A percentile compares a stretch with the other conserved stretches of the same genome.
phyloP scores from a whole-genome alignment of 2,329 filamentous ascomycete species.

The Niveomyces coronatus region DNA sequence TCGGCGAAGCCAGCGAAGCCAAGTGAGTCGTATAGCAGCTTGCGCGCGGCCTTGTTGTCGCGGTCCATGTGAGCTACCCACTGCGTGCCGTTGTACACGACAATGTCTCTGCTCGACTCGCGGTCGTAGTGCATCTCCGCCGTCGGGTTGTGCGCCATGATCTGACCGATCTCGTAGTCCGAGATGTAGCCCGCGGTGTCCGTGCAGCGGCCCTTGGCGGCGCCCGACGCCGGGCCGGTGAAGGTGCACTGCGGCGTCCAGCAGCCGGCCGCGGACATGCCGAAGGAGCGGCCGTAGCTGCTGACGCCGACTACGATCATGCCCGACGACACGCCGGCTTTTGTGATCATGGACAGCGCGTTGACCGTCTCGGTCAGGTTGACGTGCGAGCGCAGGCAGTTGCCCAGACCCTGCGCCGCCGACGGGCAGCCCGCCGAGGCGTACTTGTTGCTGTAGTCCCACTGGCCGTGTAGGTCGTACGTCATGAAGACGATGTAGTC shows the following conservation, averaged over 20 bases:
- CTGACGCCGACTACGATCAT: slow-evolving; percentile 23
- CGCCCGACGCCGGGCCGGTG: slow-evolving; percentile 15
- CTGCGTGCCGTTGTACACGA: slow-evolving; percentile 14
- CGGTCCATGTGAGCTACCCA: slow-evolving; percentile 12
- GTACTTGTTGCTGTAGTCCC: slow-evolving; percentile 21
- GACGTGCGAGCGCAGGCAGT: slow-evolving; percentile 25
- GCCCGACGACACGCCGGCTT: slow-evolving; percentile 20
- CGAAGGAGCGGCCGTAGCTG: slow-evolving; percentile 20
- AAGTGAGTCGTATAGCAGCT: slow-evolving; percentile 5
- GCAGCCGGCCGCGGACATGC: slow-evolving; percentile 22
- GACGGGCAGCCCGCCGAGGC: slow-evolving; percentile 8
- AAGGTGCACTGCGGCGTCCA: slow-evolving; percentile 17
- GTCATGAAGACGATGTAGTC: slow-evolving; percentile 28
- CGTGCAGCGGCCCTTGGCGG: slow-evolving; percentile 19
- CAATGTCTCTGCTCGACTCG: slow-evolving; percentile 8
- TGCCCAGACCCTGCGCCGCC: slow-evolving; percentile 14
- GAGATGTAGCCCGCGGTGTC: slow-evolving; percentile 21
- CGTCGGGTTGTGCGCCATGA: slow-evolving; percentile 7
- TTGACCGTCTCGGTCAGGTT: slow-evolving; percentile 25
- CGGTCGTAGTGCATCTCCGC: slow-evolving; percentile 1
- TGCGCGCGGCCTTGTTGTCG: slow-evolving; percentile 6
- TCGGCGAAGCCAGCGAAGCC: slow-evolving; percentile 12
- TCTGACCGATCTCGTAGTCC: slow-evolving; percentile 19
- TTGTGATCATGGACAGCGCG: slow-evolving; percentile 25
- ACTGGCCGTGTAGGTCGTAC: slow-evolving; percentile 26